phyloP scores from a whole-genome alignment of 2,329 filamentous ascomycete genomes.

The Diplodia corticola region DNA sequence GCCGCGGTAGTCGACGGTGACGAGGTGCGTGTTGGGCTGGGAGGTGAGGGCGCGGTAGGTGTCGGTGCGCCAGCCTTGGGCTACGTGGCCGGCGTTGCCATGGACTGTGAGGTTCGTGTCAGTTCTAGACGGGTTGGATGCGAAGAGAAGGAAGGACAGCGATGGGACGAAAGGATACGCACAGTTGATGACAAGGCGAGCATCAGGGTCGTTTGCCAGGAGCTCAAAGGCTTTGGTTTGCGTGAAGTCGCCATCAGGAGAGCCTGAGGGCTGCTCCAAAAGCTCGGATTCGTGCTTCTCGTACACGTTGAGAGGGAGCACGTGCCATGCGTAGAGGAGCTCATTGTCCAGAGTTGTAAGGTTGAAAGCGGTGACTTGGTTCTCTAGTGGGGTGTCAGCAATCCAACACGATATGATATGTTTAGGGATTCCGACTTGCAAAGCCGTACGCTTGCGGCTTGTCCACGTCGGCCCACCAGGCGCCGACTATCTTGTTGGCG shows the following conservation, averaged over 20 bases:
- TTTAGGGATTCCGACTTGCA: constrained; percentile 56
- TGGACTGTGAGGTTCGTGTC: constrained; percentile 40
- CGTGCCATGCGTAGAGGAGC: constrained; percentile 84
- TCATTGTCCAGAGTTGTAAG: constrained; percentile 74
- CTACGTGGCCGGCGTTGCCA: constrained; percentile 82
- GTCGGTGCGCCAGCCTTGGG: constrained; percentile 72
- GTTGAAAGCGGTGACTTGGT: constrained; percentile 85
- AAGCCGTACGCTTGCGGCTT: constrained; percentile 84
- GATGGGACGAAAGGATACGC: no score
- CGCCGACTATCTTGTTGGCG: constrained; percentile 74
- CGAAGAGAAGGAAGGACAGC: no score
- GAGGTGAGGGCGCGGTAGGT: constrained; percentile 77
- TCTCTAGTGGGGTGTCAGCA: constrained; percentile 53
- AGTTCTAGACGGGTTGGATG: constrained; percentile 28
- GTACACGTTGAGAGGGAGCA: constrained; percentile 78
- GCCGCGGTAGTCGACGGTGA: constrained; percentile 64
- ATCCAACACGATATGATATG: not conserved
- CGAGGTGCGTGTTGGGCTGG: constrained; percentile 60
- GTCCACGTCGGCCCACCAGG: constrained; percentile 70
- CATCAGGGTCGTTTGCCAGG: constrained; percentile 51
- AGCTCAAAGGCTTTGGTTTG: constrained; percentile 53
- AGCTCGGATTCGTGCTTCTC: constrained; percentile 67
- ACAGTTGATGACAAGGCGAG: constrained; percentile 59
- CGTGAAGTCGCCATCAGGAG: constrained; percentile 45
- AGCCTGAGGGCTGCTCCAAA: constrained; percentile 40